phyloP scores from a whole-genome alignment of 768 basidiomycete species.

The Pulveroboletus frians region DNA sequence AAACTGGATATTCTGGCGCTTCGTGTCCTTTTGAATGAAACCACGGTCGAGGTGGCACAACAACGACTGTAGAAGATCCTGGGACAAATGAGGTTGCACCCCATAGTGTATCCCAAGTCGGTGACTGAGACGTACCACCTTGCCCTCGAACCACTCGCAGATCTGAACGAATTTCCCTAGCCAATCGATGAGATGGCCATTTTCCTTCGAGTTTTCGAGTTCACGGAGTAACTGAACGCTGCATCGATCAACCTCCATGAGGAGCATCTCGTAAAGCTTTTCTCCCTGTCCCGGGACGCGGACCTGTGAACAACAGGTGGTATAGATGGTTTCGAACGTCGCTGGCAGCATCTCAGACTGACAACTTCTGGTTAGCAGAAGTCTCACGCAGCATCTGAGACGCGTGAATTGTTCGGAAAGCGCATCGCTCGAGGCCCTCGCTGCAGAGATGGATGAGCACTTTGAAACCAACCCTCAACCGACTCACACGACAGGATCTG shows the following conservation, averaged over 20 bases:
- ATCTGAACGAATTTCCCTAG: constrained; percentile 48
- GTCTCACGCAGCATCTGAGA: constrained; percentile 35
- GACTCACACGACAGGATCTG: constrained; percentile 38
- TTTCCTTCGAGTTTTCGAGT: constrained; percentile 27
- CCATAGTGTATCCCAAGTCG: neutral
- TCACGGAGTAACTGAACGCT: constrained; percentile 36
- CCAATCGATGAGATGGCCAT: constrained; percentile 44
- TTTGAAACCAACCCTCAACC: neutral
- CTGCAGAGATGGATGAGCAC: constrained; percentile 4
- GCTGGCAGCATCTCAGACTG: constrained; percentile 33
- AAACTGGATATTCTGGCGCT: constrained; percentile 43
- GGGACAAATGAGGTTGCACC: constrained; percentile 3
- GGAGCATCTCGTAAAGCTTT: constrained; percentile 52
- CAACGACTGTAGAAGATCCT: constrained; percentile 58
- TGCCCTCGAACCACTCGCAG: constrained; percentile 60
- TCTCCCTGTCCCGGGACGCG: constrained; percentile 49
- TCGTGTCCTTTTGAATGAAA: constrained; percentile 44
- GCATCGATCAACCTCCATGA: constrained; percentile 56
- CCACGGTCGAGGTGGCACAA: constrained; percentile 69
- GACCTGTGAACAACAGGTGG: constrained; percentile 53
- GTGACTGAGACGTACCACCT: constrained; percentile 46
- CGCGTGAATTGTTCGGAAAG: constrained; percentile 24
- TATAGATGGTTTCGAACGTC: constrained; percentile 55
- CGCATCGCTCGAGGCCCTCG: constrained; percentile 5
- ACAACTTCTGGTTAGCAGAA: constrained; percentile 36